Base-by-base conservation (phyloP, 2,329 filamentous ascomycete species). In the Ambrosiella cleistominuta region DNA sequence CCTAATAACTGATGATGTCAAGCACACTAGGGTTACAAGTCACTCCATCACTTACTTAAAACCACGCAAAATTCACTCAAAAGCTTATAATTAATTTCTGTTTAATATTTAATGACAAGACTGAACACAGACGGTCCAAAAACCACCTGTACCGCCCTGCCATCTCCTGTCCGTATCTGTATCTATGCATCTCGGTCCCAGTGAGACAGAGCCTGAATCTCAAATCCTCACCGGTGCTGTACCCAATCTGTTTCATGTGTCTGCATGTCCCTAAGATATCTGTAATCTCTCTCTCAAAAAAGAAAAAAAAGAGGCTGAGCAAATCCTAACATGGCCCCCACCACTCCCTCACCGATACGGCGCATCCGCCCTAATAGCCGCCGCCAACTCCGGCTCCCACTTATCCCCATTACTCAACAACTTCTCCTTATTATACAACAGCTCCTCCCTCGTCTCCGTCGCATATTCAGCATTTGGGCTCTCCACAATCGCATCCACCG, bases 351-450 rank as follows among this genome's bases (percentile, higher is more conserved):
- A 91, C 78, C 86, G 80, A 75, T 90, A 97, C 56, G 91, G 91
- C 58, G 90, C 83, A 77, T 98, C 93, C 62, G 93, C 93, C 68
- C 89, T 84, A 69, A 93, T 93, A 64, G 81, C 83, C 60, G 93
- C 91, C 1, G 91, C 91, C 67, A 98, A 77, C 74, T 98, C 93
- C 7, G 93, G 90, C 76, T 98, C 93, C 93, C 93, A 98, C 74
- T 90, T 91, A 75, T 94, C 89, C 66, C 89, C 88, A 68, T 95
- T 95, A 64, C 86, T 75, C 63, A 95, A 72, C 63, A 95, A 74
- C 74, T 95, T 95, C 77, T 94, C 80, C 80, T 97, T 97, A 77
- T 97, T 97, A 78, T 97, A 97, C 66, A 97, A 73, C 66, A 97
- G 74, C 77, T 97, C 91, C 73, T 98, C 91, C 69, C 91, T 82